Percentiles rank a stretch among this genome's conserved stretches.
phyloP scores from a whole-genome alignment of 1,284 basidiomycete genomes.

The Cystobasidium slooffiae region DNA sequence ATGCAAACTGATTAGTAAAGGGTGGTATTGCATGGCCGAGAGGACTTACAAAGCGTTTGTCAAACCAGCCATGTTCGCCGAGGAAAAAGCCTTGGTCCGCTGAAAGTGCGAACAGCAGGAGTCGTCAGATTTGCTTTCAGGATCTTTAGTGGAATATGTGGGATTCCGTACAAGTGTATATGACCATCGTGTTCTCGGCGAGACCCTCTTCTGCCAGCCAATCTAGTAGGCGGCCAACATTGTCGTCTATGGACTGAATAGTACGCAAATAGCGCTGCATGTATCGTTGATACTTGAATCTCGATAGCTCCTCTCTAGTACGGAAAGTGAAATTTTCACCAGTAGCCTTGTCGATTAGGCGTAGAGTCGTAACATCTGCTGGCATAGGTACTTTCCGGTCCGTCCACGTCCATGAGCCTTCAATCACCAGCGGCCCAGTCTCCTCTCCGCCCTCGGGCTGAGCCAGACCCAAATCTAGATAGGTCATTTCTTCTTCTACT shows the following conservation, averaged over 20 bases:
- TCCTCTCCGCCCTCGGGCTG: conserved; percentile 49
- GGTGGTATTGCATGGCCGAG: no score
- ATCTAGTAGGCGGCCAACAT: conserved; percentile 49
- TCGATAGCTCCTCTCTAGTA: conserved; percentile 45
- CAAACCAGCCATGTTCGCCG: conserved; percentile 53
- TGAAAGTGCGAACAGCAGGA: no score
- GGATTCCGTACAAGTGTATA: conserved; percentile 46
- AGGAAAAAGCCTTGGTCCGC: conserved; percentile 50
- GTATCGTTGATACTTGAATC: conserved; percentile 51
- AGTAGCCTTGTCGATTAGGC: conserved; percentile 43
- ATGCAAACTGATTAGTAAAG: not conserved
- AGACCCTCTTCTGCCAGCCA: conserved; percentile 46
- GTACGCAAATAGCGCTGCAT: conserved; percentile 50
- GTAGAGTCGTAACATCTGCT: conserved; percentile 45
- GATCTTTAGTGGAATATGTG: not conserved
- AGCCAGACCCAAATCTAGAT: conserved; percentile 47
- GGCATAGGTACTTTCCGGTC: conserved; percentile 46
- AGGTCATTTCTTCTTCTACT: conserved; percentile 49
- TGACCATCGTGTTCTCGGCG: conserved; percentile 47
- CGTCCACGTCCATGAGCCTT: conserved; percentile 19
- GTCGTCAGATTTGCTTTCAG: not conserved
- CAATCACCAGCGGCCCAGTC: conserved; percentile 41
- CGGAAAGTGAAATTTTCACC: conserved; percentile 46
- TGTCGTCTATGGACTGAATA: conserved; percentile 51
- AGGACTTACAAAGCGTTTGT: conserved; percentile 49